Conservation (phyloP, 2,329 filamentous ascomycete species). For the Sarocladium brachiariae region DNA sequence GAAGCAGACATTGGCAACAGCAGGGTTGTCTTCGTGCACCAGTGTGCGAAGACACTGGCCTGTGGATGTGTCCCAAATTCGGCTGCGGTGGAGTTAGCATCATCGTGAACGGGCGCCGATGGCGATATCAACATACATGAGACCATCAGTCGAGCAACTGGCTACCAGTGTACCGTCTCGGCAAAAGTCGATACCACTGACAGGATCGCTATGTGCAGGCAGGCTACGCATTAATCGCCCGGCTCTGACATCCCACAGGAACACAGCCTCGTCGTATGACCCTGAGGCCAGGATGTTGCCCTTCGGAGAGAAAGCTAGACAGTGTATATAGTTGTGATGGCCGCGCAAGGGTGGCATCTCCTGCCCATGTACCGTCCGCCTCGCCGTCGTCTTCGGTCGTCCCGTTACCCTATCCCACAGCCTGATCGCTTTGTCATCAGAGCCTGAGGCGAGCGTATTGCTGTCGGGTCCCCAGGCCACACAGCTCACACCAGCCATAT, state of each 20-base stretch:
- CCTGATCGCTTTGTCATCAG: conserved; percentile 92
- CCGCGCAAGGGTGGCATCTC: conserved; percentile 61
- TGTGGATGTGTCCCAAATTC: conserved; percentile 92
- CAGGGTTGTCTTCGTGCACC: conserved; percentile 91
- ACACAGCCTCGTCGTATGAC: conserved; percentile 95
- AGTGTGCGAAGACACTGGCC: conserved; percentile 92
- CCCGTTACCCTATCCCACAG: conserved; percentile 74
- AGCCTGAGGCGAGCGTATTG: conserved; percentile 79
- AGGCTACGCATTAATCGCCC: conserved; percentile 82
- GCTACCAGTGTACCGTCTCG: conserved; percentile 86
- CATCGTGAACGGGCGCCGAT: no score
- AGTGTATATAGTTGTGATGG: conserved; percentile 95
- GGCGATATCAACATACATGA: conserved; percentile 76
- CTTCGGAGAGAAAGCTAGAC: conserved; percentile 91
- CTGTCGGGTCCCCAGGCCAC: conserved; percentile 93
- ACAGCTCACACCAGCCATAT: conserved; percentile 86
- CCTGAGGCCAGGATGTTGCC: conserved; percentile 95
- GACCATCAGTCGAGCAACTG: conserved; percentile 83
- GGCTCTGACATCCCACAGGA: conserved; percentile 90
- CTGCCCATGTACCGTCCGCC: conserved; percentile 27
- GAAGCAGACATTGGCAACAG: conserved; percentile 84
- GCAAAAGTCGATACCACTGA: conserved; percentile 88
- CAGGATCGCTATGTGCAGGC: conserved; percentile 91
- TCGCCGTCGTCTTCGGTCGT: conserved; percentile 42
- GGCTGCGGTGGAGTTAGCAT: conserved; percentile 37